Evolutionary conservation across 2,329 filamentous ascomycete genomes (phyloP).

Genomic region (Graphilbum ipis-grandicollis): DNA sequence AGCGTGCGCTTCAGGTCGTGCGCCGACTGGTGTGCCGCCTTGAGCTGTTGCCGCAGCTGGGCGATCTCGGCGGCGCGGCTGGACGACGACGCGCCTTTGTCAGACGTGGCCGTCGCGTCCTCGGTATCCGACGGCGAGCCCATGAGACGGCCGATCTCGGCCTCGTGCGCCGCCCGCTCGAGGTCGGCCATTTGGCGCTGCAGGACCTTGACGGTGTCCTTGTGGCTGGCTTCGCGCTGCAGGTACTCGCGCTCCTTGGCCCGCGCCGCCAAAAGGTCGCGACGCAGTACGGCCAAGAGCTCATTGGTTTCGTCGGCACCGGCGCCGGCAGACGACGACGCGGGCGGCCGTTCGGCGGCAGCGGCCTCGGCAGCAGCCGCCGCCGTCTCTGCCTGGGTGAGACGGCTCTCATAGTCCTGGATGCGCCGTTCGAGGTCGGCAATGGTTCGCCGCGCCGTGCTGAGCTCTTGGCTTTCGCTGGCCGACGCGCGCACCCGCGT

Average conservation of each 20-base stretch:
- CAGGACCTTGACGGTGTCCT: constrained; percentile 42
- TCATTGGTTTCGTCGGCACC: constrained; percentile 30
- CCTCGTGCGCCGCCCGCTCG: constrained; percentile 49
- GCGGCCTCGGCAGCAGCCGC: constrained; percentile 10
- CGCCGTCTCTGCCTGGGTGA: constrained; percentile 17
- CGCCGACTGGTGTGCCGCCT: constrained; percentile 39
- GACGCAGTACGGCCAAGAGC: constrained; percentile 41
- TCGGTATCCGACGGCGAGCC: constrained; percentile 27
- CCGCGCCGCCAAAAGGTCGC: constrained; percentile 45
- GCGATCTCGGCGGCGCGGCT: constrained; percentile 34
- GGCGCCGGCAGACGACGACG: too few relatives aligned
- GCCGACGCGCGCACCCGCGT: constrained; percentile 21
- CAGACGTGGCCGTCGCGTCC: constrained; percentile 28
- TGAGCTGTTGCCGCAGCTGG: constrained; percentile 42
- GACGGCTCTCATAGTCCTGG: constrained; percentile 23
- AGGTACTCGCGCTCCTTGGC: constrained; percentile 47
- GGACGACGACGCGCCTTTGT: constrained; percentile 13
- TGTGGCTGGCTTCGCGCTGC: constrained; percentile 47
- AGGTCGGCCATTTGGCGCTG: constrained; percentile 49
- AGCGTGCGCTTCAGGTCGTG: constrained; percentile 33
- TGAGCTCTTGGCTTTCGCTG: constrained; percentile 33
- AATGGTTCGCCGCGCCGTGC: constrained; percentile 43
- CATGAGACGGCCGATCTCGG: constrained; percentile 34
- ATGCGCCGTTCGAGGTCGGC: constrained; percentile 47
- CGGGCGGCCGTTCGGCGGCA: too few relatives aligned